phyloP scores from a whole-genome alignment of 352 stramenopile genomes.

The Thalassiosira exigua region DNA sequence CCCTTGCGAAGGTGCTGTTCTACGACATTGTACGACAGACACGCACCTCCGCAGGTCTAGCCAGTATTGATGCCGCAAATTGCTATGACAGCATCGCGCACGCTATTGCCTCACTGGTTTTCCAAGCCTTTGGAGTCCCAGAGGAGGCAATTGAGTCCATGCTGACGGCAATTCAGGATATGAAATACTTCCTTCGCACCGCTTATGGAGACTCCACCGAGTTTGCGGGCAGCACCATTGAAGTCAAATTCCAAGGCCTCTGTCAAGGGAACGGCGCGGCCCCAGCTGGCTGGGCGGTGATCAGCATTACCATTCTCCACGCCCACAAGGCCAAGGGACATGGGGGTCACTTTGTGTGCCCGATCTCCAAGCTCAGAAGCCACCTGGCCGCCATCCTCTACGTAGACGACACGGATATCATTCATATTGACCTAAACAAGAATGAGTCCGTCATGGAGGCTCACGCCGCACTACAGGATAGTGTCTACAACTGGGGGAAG shows the following conservation, averaged over 20 bases:
- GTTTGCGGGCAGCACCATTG: slow-evolving; percentile 4
- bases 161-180: slow-evolving; percentile 19
- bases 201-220: not conserved
- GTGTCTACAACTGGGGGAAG: not conserved
- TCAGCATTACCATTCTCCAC: slow-evolving; percentile 15
- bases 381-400: slow-evolving; percentile 9
- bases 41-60: slow-evolving; percentile 10
- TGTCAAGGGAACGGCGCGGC: slow-evolving; percentile 27
- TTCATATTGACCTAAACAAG: not conserved
- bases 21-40: slow-evolving; percentile 24
- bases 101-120: slow-evolving; percentile 13
- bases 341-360: not conserved
- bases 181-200: not conserved
- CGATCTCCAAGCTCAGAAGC: not conserved
- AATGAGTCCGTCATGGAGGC: slow-evolving; percentile 4
- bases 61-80: slow-evolving; percentile 19
- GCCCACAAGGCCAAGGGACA: slow-evolving; percentile 21
- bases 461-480: slow-evolving; percentile 1
- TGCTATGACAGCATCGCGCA: slow-evolving; percentile 43
- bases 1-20: slow-evolving; percentile 16
- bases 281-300: slow-evolving; percentile 7
- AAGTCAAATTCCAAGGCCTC: slow-evolving; percentile 9
- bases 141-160: slow-evolving; percentile 6
- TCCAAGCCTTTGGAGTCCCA: slow-evolving; percentile 19
- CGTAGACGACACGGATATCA: slow-evolving; percentile 31